Conservation (phyloP, 2,329 filamentous ascomycete species). For the Colletotrichum echinochloae region DNA sequence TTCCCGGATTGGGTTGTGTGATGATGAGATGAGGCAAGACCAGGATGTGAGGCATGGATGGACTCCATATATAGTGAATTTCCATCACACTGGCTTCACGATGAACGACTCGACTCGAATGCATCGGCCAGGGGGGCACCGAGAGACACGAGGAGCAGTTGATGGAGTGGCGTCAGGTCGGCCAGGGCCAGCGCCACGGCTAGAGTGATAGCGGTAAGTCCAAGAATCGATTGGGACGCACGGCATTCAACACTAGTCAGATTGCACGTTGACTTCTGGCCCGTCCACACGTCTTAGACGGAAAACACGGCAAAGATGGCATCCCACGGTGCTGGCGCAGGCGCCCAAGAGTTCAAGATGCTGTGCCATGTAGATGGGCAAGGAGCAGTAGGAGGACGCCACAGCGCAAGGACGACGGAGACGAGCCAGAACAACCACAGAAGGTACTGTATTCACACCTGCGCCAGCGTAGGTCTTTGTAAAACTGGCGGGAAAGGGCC, state of each 20-base stretch:
- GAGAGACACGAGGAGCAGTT: conserved; percentile 17
- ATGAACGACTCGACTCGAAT: background rate
- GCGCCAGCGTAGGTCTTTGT: conserved; percentile 5
- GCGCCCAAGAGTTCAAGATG: background rate
- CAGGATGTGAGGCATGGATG: conserved; percentile 20
- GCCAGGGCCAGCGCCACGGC: conserved; percentile 19
- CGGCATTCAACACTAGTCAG: background rate
- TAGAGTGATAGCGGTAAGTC: conserved; percentile 19
- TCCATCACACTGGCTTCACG: conserved; percentile 20
- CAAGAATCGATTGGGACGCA: conserved; percentile 26
- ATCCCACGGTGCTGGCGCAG: conserved; percentile 10
- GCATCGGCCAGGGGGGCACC: conserved; percentile 15
- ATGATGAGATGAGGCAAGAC: conserved; percentile 12
- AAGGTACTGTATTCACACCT: conserved; percentile 10
- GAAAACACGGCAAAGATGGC: conserved; percentile 16
- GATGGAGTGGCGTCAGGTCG: conserved; percentile 30
- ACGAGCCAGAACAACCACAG: conserved; percentile 14
- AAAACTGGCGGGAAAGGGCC: background rate
- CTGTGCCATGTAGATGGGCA: background rate
- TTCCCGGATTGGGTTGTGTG: conserved; percentile 32
- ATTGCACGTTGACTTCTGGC: background rate
- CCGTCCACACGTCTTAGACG: background rate
- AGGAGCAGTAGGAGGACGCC: conserved; percentile 12
- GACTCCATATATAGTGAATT: conserved; percentile 34
- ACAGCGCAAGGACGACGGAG: conserved; percentile 12